Evolutionary conservation across 352 stramenopile genomes (phyloP), one percentile per base, ranked within the genome.

Genomic region (Globisporangium yorkense): DNA sequence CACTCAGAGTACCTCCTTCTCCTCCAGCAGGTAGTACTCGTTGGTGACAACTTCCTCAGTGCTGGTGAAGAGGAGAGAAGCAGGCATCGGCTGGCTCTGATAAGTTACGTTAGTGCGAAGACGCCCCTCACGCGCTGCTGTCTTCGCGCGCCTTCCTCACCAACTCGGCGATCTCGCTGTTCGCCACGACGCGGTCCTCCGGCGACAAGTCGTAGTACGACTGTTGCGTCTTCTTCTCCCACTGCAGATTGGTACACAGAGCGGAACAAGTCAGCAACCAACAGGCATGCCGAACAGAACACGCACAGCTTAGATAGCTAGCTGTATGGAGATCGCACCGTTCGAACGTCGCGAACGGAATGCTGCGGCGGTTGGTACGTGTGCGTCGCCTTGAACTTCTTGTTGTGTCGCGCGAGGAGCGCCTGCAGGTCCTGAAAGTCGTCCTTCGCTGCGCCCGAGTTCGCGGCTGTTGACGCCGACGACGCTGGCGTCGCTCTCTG

Each of bases 341-440:
- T 65, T 52, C 75, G 78, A 10, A 93, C 80, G 53, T 90, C 77
- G 13, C 83, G 77, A 44, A 93, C 72, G 5, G 83, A 89, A 62
- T 93, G 83, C 27, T 87, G 71, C n/a, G 71, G 75, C 18, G 83
- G 83, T 52, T 93, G 80, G 57, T 91, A 93, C 45, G 77, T 88
- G 57, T 91, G 80, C 4, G 64, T 67, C 31, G 55, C 7, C 65
- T 89, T 89, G 57, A 91, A 86, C 51, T 87, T 88, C 65, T 88
- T 90, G 65, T 93, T 93, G 61, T 93, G 83, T 40, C 70, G 68
- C 45, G 72, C 72, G 31, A 93, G 58, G 24, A 91, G 62, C 57
- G 70, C 70, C 46, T 88, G 59, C 39, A 91, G 58, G 21, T 77
- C 70, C 21, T 72, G 56, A 3, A 81, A 57, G 39, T 73, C 65